Percentiles rank a stretch among this genome's conserved stretches.
Conservation (phyloP, 1,284 basidiomycete species). For the Sutorius eximius region DNA sequence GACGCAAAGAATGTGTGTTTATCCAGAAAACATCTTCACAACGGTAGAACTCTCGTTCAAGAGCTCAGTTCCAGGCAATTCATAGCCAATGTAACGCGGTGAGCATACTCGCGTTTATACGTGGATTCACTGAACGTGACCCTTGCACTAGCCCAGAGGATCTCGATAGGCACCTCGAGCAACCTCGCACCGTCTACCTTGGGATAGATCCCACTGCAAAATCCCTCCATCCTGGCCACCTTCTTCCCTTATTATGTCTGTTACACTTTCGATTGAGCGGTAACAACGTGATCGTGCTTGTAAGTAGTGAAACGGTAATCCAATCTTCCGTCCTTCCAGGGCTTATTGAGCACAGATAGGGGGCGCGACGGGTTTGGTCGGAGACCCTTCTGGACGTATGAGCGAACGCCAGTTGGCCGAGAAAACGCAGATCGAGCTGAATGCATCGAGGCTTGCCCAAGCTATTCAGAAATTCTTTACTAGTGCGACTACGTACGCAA, state of each 20-base stretch:
- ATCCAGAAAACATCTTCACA: constrained; percentile 18
- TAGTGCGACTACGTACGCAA: constrained; percentile 64
- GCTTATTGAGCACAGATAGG: constrained; percentile 68
- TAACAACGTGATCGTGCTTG: constrained; percentile 81
- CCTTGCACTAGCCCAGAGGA: constrained; percentile 25
- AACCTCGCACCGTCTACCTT: constrained; percentile 69
- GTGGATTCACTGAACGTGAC: background rate
- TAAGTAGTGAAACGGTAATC: constrained; percentile 40
- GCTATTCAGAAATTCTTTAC: constrained; percentile 76
- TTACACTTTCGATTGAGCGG: constrained; percentile 86
- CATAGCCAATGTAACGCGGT: constrained; percentile 35
- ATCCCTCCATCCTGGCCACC: constrained; percentile 91
- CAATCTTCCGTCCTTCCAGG: background rate
- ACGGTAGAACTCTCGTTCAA: constrained; percentile 21
- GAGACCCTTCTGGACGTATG: constrained; percentile 90
- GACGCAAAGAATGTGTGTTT: background rate
- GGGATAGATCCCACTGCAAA: constrained; percentile 93
- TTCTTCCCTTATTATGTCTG: constrained; percentile 84
- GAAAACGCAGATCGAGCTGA: constrained; percentile 58
- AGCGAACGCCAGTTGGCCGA: constrained; percentile 79
- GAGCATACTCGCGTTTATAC: constrained; percentile 3
- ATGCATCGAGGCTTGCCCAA: constrained; percentile 65
- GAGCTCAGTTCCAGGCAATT: constrained; percentile 31
- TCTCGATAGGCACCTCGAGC: constrained; percentile 32
- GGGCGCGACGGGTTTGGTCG: constrained; percentile 94